Base-by-base conservation (phyloP, 495 filamentous ascomycete genomes). In the Wilcoxina mikolae region DNA sequence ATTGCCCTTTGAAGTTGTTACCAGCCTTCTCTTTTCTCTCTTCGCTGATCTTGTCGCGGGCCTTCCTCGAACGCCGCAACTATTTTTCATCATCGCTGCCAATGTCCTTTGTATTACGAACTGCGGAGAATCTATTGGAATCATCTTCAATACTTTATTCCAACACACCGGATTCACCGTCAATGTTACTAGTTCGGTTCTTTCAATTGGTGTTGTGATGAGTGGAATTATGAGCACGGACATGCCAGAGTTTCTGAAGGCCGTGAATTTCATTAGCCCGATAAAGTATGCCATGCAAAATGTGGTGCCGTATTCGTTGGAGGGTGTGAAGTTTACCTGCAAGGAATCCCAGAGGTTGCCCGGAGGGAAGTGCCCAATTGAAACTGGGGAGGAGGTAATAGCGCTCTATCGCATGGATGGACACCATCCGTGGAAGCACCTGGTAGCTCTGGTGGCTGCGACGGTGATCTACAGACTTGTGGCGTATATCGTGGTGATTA, bases 141-240 rank as follows among this genome's bases (percentile, higher is more conserved):
- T 87, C 57, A 78, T 85, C 68, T 85, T 87, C 69, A 84, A 83
- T 62, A 86, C 83, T 0, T 68, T 86, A 4, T 83, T 86, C 67
- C 65, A 69, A 28, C 83, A 87, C 59, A 81, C 81, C 0, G 83
- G 83, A 1, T 86, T 87, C 64, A 80, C 82, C 7, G 75, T 86
- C 43, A 84, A 84, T 56, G 63, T 85, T 38, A 82, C 77, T 2
- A 77, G 73, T 1, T 73, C 82, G 39, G 62, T 86, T 3, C 68
- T 86, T 0, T 77, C 75, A 0, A 73, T 87, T 23, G 76, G 81
- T 0, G 76, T 76, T 23, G 73, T 82, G 61, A 81, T 86, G 69
- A 73, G 76, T 3, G 83, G 83, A 2, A 71, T 85, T 33, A 76
- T 86, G 73, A 80, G 75, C 56, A 73, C 85, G 28, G 67, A 79